Percentiles rank a stretch among this genome's conserved stretches.
Evolutionary conservation across 495 filamentous ascomycete genomes (phyloP).

Genomic region (Xylaria grammica): DNA sequence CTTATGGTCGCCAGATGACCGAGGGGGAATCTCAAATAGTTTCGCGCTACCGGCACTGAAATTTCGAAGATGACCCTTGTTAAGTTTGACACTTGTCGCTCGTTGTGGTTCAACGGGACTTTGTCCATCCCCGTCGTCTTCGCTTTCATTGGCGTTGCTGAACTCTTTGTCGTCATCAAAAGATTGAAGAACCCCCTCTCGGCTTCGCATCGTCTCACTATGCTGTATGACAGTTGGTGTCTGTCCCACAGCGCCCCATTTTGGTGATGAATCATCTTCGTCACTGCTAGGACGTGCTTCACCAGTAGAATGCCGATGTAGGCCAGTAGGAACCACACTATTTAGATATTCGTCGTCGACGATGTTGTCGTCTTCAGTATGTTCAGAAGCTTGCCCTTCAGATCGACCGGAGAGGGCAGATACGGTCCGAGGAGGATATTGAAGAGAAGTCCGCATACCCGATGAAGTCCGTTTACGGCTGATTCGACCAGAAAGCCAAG

Average conservation of each 20-base stretch:
- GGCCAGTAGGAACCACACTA: slow-evolving; percentile 55
- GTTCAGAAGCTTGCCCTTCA: slow-evolving; percentile 44
- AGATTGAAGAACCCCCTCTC: slow-evolving; percentile 68
- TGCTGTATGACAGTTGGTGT: slow-evolving; percentile 47
- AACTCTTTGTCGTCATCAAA: slow-evolving; percentile 41
- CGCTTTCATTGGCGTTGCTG: slow-evolving; percentile 31
- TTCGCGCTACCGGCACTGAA: slow-evolving; percentile 77
- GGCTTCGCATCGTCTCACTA: slow-evolving; percentile 48
- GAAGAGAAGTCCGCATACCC: slow-evolving; percentile 39
- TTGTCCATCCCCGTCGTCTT: slow-evolving; percentile 47
- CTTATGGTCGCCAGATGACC: slow-evolving; percentile 49
- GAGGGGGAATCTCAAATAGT: slow-evolving; percentile 66
- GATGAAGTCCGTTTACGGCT: slow-evolving; percentile 50
- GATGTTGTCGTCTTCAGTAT: slow-evolving; percentile 63
- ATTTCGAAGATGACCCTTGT: slow-evolving; percentile 66
- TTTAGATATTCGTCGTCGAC: slow-evolving; percentile 69
- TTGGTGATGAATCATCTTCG: slow-evolving; percentile 36
- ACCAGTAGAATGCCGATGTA: slow-evolving; percentile 48
- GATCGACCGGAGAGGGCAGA: slow-evolving; percentile 47
- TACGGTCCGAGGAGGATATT: slow-evolving; percentile 35
- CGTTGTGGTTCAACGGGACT: slow-evolving; percentile 55
- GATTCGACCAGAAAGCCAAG: slow-evolving; percentile 80
- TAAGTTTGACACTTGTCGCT: slow-evolving; percentile 68
- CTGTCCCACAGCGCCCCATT: slow-evolving; percentile 51
- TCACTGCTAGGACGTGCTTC: slow-evolving; percentile 56